Percentiles rank a stretch among this genome's conserved stretches.
Evolutionary conservation across 164 flowering plant genomes (phyloP).

Genomic region (Litsea cubeba): DNA sequence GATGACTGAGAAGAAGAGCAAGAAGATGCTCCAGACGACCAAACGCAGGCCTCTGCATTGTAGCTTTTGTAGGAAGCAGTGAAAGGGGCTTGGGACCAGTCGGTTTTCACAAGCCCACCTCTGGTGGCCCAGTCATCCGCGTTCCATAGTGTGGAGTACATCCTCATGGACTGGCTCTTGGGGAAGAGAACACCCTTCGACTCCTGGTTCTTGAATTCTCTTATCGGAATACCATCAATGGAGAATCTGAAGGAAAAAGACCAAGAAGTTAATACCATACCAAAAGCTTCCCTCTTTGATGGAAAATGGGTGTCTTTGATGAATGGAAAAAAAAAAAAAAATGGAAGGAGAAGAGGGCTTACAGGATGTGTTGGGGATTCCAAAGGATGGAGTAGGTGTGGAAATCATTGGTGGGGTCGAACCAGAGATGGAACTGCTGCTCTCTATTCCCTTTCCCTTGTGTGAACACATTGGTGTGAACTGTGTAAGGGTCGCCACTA

Average conservation of each 20-base stretch:
- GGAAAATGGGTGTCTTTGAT: not conserved
- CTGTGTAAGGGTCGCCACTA: conserved; percentile 22
- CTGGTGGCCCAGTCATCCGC: conserved; percentile 28
- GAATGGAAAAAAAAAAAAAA: no score
- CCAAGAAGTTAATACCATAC: not conserved
- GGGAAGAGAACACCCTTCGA: conserved; percentile 12
- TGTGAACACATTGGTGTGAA: conserved; percentile 25
- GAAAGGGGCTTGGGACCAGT: conserved; percentile 23
- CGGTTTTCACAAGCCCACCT: conserved; percentile 24
- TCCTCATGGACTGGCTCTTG: conserved; percentile 23
- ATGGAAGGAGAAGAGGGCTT: not conserved
- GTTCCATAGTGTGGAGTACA: conserved; percentile 26
- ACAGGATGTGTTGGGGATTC: conserved; percentile 22
- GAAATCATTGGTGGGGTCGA: conserved; percentile 23
- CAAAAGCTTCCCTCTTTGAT: not conserved
- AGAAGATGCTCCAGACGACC: conserved; percentile 18
- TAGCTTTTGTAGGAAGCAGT: conserved; percentile 22
- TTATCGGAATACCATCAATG: conserved; percentile 19
- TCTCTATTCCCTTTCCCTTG: conserved; percentile 26
- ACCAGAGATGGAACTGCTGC: conserved; percentile 28
- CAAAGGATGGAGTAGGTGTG: conserved; percentile 25
- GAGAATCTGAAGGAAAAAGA: conserved; percentile 13
- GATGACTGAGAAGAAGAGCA: conserved; percentile 3
- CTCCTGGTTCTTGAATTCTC: conserved; percentile 21
- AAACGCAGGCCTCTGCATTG: conserved; percentile 16